Evolutionary conservation across 2,329 filamentous ascomycete genomes (phyloP), one percentile per base, ranked within the genome.

Genomic region (Pseudogymnoascus sp.): DNA sequence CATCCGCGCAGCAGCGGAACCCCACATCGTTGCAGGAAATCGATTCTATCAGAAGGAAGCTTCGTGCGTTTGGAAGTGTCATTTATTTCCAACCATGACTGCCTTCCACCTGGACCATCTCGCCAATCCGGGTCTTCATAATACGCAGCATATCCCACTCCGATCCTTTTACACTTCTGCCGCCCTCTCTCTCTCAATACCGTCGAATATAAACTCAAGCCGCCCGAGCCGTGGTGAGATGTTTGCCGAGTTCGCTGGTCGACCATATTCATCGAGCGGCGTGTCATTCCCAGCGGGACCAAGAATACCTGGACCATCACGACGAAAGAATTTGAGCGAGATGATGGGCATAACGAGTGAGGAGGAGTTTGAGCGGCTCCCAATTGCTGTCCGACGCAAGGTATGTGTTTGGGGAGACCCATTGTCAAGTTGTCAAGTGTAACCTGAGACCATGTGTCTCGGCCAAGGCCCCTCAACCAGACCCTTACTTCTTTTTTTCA

Each of bases 281-380:
- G 5, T 30, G 14, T 18, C 47, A 18, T n/a, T 54, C 25, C 47
- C 47, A 32, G 47, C n/a, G 47, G 47, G 47, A 38, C 32, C 35
- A 28, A n/a, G 32, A 35, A 6, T n/a, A 25, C 57, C 32, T 18
- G 57, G 57, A 39, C 32, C 32, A 32, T 35, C 57, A 58, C 60
- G 57, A 34, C 57, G 59, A 28, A 73, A 71, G 61, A 68, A 70
- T 37, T 67, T 71, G 65, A 68, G 67, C 62, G 66, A 69, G 18
- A 67, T 71, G 57, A 69, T 67, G 6, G 69, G 69, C 3, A 69
- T 67, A 38, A 69, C 69, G 11, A 70, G 77, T 1, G 72, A 74
- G 57, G 77, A 79, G 63, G 78, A 80, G 66, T 81, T 79, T 66
- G 77, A 80, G 65, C 74, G 77, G 38, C 70, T 81, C 61, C 78